These are phyloP conservation scores for Bipolaris cookei DNA, from an alignment of 2,329 filamentous ascomycete genomes.

Conservation along the genomic window DNA sequence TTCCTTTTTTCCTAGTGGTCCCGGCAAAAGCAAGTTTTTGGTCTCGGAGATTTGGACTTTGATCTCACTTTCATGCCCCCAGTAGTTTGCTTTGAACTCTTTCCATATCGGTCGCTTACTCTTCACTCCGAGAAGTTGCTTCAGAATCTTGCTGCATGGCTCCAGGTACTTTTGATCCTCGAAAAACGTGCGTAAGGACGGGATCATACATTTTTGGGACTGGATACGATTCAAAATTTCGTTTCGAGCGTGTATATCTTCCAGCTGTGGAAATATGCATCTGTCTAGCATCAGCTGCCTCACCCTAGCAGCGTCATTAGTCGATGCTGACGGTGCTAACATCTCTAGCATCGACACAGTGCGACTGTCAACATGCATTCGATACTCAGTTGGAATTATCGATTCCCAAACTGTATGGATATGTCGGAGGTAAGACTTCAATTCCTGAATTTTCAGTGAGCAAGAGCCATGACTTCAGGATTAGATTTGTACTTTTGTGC, in stretches of 20 bases:
- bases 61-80: not conserved
- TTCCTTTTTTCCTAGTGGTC: not conserved
- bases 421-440: not conserved
- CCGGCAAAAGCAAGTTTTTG: not conserved
- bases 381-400: not conserved
- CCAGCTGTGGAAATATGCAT: not conserved
- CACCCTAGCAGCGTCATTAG: not conserved
- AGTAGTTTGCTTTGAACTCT: not conserved
- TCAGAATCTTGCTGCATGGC: not conserved
- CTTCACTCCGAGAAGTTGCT: not conserved
- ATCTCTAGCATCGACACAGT: not conserved
- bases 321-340: not conserved
- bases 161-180: not conserved
- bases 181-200: not conserved
- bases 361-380: not conserved
- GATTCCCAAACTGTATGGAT: not conserved
- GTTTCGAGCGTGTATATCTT: not conserved
- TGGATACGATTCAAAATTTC: not conserved
- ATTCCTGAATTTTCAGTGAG: not conserved
- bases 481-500: not conserved
- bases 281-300: not conserved
- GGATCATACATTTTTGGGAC: not conserved
- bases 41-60: not conserved
- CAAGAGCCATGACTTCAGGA: not conserved
- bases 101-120: not conserved